Base-by-base conservation (phyloP, 345 rosid species). In the Erodium maritimum region DNA sequence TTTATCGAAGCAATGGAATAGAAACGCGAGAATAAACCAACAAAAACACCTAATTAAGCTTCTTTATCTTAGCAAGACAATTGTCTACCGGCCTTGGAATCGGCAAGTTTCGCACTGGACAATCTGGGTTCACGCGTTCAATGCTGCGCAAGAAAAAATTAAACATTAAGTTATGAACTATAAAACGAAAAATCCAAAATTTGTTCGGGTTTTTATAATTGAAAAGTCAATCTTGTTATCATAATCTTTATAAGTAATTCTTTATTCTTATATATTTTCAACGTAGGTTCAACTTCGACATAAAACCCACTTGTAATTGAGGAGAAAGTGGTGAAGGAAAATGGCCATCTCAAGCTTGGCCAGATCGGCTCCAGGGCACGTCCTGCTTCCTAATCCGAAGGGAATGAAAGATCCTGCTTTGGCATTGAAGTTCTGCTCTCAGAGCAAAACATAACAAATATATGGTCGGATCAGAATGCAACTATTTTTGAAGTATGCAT, bases 351-450 rank as follows among this genome's bases (percentile, higher is more conserved):
- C 81, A 25, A 82, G 76, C 73, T 82, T 77, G 37, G 83, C 79
- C 0, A 80, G 68, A 70, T 82, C 81, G 52, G 62, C 68, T 62
- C 83, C 81, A 0, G 81, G 85, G 62, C 88, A 78, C 10, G 68
- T 19, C 62, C 81, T 73, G 46, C 73, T 71, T 54, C 79, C 85
- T 11, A 63, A 69, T 71, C 83, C 81, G 62, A 80, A 82, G 20
- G 88, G 88, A 61, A 82, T 64, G 46, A 73, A 80, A 3, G 81
- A 54, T 9, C 83, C 77, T 19, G 83, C 71, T 61, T 70, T 83
- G 14, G 75, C 73, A 52, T 19, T 56, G 17, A 56, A 48, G 1
- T 74, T 66, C 72, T 79, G 61, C 57, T 51, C 21, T 34, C 34
- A 34, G 50, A 10, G 14, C 22, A 17, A 34, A 17, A 4, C 45